Evolutionary conservation across 1,284 basidiomycete species (phyloP).

Genomic region (Pascua sp.): DNA sequence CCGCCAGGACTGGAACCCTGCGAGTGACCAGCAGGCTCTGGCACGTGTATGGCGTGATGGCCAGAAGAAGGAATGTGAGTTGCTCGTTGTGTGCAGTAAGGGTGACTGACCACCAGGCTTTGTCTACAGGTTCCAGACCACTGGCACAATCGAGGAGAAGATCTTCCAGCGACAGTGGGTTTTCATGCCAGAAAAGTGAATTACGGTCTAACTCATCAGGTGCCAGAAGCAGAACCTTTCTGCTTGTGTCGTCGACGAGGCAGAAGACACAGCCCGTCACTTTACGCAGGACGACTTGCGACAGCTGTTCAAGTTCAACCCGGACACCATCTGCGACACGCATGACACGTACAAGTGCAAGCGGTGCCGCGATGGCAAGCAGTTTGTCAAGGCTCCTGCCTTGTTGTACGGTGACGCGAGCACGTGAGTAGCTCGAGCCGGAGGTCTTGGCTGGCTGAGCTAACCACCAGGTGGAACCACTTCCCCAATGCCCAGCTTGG

Average conservation of each 20-base stretch:
- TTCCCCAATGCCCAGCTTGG: constrained; percentile 82
- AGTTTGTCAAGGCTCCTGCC: constrained; percentile 75
- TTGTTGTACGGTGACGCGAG: constrained; percentile 94
- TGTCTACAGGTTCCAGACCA: constrained; percentile 96
- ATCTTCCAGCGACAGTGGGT: constrained; percentile 82
- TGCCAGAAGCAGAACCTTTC: constrained; percentile 93
- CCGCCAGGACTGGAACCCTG: constrained; percentile 88
- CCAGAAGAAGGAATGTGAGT: constrained; percentile 95
- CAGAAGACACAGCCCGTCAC: constrained; percentile 90
- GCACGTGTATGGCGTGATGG: constrained; percentile 99
- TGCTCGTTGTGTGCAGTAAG: neutral
- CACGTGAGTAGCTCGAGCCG: constrained; percentile 70
- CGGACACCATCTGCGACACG: constrained; percentile 83
- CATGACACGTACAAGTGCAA: constrained; percentile 99
- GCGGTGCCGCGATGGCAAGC: constrained; percentile 83
- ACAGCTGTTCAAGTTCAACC: constrained; percentile 89
- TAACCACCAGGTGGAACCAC: constrained; percentile 82
- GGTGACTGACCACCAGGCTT: constrained; percentile 61
- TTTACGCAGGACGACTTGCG: constrained; percentile 87
- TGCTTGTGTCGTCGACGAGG: constrained; percentile 95
- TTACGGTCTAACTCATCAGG: constrained; percentile 29
- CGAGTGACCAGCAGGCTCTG: constrained; percentile 95
- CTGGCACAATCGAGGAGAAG: constrained; percentile 98
- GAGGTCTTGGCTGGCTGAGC: too few relatives aligned
- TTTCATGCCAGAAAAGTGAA: too few relatives aligned